phyloP scores from a whole-genome alignment of 169 alveolate genomes.

The Plasmodium gallinaceum region DNA sequence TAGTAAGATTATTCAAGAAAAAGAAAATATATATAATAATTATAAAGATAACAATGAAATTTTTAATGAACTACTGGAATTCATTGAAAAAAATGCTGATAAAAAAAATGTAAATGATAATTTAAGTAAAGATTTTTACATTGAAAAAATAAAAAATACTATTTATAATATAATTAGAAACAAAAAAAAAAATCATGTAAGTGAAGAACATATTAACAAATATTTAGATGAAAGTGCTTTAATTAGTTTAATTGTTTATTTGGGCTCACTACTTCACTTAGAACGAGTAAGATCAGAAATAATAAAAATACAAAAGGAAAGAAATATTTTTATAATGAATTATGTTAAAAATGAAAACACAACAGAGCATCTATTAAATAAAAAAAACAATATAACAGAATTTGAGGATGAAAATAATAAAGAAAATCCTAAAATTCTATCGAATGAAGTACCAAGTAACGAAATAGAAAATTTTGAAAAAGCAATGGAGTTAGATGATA shows the following conservation, averaged over 20 bases:
- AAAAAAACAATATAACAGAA: neutral
- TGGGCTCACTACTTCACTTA: neutral
- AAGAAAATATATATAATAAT: neutral
- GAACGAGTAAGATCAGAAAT: slow-evolving; percentile 14
- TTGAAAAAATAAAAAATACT: slow-evolving; percentile 18
- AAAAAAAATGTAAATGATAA: neutral
- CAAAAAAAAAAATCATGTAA: neutral
- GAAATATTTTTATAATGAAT: neutral
- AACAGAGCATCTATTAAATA: neutral
- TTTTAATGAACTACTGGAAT: slow-evolving; percentile 10
- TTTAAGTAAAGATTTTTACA: neutral
- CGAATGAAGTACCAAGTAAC: slow-evolving; percentile 36
- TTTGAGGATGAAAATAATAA: neutral
- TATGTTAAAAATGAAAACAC: slow-evolving; percentile 7
- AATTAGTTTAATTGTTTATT: slow-evolving; percentile 12
- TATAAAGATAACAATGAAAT: slow-evolving; percentile 5
- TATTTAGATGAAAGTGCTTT: slow-evolving; percentile 17
- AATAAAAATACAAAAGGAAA: slow-evolving; percentile 3
- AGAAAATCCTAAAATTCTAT: neutral
- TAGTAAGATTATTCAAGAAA: neutral
- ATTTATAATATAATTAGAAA: slow-evolving; percentile 25
- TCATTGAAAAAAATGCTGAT: slow-evolving; percentile 6
- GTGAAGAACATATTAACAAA: slow-evolving; percentile 6
- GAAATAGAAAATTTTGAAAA: slow-evolving; percentile 56
- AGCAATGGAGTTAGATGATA: slow-evolving; percentile 22